A percentile compares a stretch with the other conserved stretches of the same genome.
phyloP scores from a whole-genome alignment of 2,329 filamentous ascomycete genomes.

The Xylariaceae sp. region DNA sequence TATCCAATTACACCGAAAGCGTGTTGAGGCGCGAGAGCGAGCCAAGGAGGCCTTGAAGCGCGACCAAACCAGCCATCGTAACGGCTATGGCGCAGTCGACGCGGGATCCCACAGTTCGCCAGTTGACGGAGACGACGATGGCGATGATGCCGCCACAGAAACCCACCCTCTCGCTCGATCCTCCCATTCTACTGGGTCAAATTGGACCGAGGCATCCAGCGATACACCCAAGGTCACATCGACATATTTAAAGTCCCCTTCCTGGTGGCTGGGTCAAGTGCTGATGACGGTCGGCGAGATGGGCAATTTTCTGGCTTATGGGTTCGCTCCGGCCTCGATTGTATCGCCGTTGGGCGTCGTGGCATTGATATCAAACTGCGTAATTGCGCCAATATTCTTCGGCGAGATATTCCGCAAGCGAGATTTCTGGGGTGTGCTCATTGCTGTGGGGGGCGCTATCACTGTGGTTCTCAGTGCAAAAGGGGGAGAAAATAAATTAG shows the following conservation, averaged over 20 bases:
- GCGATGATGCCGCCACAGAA: conserved; percentile 39
- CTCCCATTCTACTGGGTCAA: conserved; percentile 43
- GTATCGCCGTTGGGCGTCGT: conserved; percentile 97
- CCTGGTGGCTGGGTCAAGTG: conserved; percentile 93
- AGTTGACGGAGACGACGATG: conserved; percentile 35
- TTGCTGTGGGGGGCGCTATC: conserved; percentile 83
- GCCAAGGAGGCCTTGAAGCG: conserved; percentile 52
- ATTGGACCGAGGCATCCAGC: conserved; percentile 36
- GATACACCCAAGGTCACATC: conserved; percentile 45
- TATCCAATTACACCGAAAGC: conserved; percentile 72
- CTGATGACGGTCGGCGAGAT: conserved; percentile 90
- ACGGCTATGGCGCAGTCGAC: conserved; percentile 31
- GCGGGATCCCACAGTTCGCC: conserved; percentile 25
- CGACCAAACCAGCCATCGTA: conserved; percentile 32
- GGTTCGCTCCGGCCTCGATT: conserved; percentile 95
- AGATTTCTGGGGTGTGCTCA: conserved; percentile 82
- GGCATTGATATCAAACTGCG: conserved; percentile 90
- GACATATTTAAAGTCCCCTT: conserved; percentile 83
- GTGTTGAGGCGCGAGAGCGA: conserved; percentile 52
- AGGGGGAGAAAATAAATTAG: conserved; percentile 82
- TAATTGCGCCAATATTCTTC: conserved; percentile 91
- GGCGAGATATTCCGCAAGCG: conserved; percentile 82
- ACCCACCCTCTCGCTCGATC: conserved; percentile 51
- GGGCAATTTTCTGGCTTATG: conserved; percentile 95
- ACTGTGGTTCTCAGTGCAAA: conserved; percentile 90